Evolutionary conservation across 768 basidiomycete species (phyloP), one percentile per base, ranked within the genome.

Genomic region (Russula earlei): DNA sequence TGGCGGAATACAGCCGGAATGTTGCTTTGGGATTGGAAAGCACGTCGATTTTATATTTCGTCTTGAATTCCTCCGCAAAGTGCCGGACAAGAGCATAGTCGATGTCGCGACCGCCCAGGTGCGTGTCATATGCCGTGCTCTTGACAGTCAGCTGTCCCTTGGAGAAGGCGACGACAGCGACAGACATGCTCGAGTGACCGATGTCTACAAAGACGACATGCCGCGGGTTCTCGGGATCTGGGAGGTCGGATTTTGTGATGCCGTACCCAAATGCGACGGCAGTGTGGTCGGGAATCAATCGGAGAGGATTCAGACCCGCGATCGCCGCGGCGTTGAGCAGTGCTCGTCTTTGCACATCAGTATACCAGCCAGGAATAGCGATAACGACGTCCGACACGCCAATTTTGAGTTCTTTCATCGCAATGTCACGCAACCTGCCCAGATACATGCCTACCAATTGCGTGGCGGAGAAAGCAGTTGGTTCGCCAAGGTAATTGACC

Each of bases 1-100:
- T 92, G 19, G 87, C 84, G 15, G 85, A 85, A 24, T 77, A 67
- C 54, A 99, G 83, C 61, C 95, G 84, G 89, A 98, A 98, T 45
- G 76, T 78, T 31, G 93, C 96, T 71, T 97, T 97, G 63, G 91
- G 88, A 72, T 78, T 92, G 62, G 79, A 80, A 66, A 91, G 69
- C 64, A 98, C 93, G 69, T 98, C 94, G 67, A 98, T 91, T 73
- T 93, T 96, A 83, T 98, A 97, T 70, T 96, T 97, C n/a, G 72
- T 68, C 74, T 92, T 86, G 84, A 98, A 97, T 71, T 97, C 88
- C 27, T 80, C 71, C 9, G 94, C 79, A 67, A 98, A 98, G 75
- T 98, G 82, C 63, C 82, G 68, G 37, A 96, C 80, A 64, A 99
- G 84, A 17, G 86, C 91, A 66, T 82, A 84, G 75, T 99, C 96